Evolutionary conservation across 2,329 filamentous ascomycete genomes (phyloP), one percentile per base, ranked within the genome.

Genomic region (Chaetomium strumarium): DNA sequence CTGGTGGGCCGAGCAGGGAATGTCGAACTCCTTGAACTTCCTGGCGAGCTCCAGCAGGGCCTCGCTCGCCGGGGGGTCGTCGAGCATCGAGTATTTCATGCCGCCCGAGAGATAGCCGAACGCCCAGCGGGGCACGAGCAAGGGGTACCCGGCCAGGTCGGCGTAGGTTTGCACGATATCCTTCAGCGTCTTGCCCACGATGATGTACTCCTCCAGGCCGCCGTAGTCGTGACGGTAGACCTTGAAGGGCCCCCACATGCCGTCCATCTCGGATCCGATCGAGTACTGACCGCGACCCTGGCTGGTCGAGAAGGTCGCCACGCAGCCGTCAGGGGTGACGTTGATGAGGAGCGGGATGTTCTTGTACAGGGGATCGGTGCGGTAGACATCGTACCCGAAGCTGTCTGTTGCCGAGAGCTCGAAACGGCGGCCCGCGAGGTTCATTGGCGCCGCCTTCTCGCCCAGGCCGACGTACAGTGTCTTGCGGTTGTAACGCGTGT

Each of bases 401-500:
- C 46, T 49, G 39, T 49, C 46, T 3, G 46, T 49, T 8, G 46
- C 46, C 46, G 46, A 49, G 31, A 49, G 46, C 46, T 49, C 46
- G 38, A 49, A 49, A 17, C 46, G 46, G 9, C 46, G 46, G 12
- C 46, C 46, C 30, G 46, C 41, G 30, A 49, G 46, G 13, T 49
- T 36, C 46, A 49, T 49, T 4, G 46, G 46, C 2, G 46, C 46
- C 11, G 46, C 38, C 46, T 49, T 49, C 46, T 49, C 46, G 38
- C 46, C 46, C 14, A 49, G 30, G 4, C 46, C 46, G 38, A 49
- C 46, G 38, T 49, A 30, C 8, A 49, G 46, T 12, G 46, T 49
- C 5, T 49, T 49, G 30, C 46, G 46, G 46, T 49, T 49, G 46
- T 49, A 49, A 13, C 46, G 46, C 16, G 46, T 49, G 46, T 49